Evolutionary conservation across 768 basidiomycete species (phyloP), one percentile per base, ranked within the genome.

Genomic region (Suillus paluster): DNA sequence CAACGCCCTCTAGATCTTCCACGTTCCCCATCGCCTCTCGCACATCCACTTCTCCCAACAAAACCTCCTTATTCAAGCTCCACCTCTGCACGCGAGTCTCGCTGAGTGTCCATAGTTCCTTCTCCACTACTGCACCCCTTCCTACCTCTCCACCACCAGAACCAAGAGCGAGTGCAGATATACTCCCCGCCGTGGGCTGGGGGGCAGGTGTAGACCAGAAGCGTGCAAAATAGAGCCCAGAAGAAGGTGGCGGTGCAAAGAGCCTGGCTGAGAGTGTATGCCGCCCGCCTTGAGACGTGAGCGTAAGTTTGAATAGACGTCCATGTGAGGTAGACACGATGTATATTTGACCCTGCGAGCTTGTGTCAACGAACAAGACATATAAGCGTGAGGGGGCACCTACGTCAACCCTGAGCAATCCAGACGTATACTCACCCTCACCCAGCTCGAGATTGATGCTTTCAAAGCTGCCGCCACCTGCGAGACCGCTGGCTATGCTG

Each of bases 401-500:
- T 70, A 90, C 87, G 69, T 90, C 84, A 44, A 83, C 80, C 36
- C 90, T 84, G 59, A 84, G 78, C n/a, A 93, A 71, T 65, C 84
- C 87, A 4, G 89, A 90, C 15, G 90, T 81, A 52, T 79, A 78
- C 70, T 93, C 91, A 2, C 81, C 83, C 14, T 81, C 81, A 4
- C 71, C 65, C 5, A 78, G 64, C 33, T 76, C 77, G 23, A 81
- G 78, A 55, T 91, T 66, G 11, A 80, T 67, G 5, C 81, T 76
- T 30, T 83, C 81, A 11, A 81, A 80, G 63, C 86, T 86, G 41
- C 90, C 84, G 10, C 91, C 92, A 14, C 92, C 92, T 3, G 92
- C 90, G 15, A 94, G 83, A 17, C 92, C 92, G 62, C 89, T 91
- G 5, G 88, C 88, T 46, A 96, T 89, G 63, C 88, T 90, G 60